phyloP scores from a whole-genome alignment of 176 grass and related monocot species.

The Puccinellia tenuiflora region DNA sequence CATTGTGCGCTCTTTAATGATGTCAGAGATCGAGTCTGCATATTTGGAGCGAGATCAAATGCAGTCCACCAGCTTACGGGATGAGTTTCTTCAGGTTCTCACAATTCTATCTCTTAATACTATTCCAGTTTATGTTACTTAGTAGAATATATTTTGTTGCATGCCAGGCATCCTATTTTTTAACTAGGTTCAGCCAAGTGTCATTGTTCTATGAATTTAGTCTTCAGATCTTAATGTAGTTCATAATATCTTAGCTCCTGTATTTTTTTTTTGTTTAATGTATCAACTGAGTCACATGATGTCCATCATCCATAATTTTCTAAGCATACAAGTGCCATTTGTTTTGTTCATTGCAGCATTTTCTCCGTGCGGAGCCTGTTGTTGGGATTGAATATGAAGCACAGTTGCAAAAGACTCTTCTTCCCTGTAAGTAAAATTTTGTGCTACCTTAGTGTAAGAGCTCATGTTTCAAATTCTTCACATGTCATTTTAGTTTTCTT shows the following conservation, averaged over 20 bases:
- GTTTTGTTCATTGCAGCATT: conserved; percentile 54
- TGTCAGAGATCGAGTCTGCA: conserved; percentile 98
- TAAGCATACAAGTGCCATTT: background rate
- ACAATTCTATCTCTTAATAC: conserved; percentile 19
- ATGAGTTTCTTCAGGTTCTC: conserved; percentile 90
- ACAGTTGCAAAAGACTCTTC: conserved; percentile 91
- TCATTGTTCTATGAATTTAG: conserved; percentile 13
- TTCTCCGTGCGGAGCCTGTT: conserved; percentile 89
- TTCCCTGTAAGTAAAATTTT: conserved; percentile 65
- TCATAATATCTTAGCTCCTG: conserved; percentile 21
- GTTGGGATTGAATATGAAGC: conserved; percentile 97
- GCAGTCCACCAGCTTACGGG: conserved; percentile 85
- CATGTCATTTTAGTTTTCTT: conserved; percentile 3
- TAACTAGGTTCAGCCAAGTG: conserved; percentile 4
- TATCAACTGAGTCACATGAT: conserved; percentile 16
- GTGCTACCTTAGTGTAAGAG: conserved; percentile 8
- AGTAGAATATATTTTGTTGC: background rate
- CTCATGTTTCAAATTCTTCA: conserved; percentile 9
- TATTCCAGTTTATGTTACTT: conserved; percentile 7
- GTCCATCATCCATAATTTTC: conserved; percentile 2
- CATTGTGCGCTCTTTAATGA: conserved; percentile 95
- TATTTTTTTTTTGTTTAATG: conserved; percentile 15
- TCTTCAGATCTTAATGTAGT: conserved; percentile 17
- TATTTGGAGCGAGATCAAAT: conserved; percentile 98
- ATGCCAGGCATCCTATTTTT: background rate